phyloP scores from a whole-genome alignment of 129 eudicot species.

The Lactuca sativa region DNA sequence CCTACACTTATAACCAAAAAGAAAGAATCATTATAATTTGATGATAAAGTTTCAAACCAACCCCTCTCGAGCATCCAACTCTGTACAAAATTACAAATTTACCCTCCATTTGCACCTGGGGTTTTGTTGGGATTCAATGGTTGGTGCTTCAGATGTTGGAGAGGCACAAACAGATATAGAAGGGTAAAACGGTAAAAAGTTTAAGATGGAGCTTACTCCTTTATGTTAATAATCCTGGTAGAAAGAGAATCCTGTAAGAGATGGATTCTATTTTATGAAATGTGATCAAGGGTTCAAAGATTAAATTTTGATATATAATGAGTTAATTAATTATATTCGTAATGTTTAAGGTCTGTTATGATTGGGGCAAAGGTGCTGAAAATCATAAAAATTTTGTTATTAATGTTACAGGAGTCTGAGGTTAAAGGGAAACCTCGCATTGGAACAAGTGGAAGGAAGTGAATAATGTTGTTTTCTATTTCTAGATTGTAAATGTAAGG shows the following conservation, averaged over 20 bases:
- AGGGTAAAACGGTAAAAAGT: conserved; percentile 23
- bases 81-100: conserved; percentile 29
- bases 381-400: too few species aligned
- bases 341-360: too few species aligned
- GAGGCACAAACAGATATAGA: conserved; percentile 13
- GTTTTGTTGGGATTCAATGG: conserved; percentile 7
- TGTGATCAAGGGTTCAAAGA: conserved; percentile 9
- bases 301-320: too few species aligned
- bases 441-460: conserved; percentile 56
- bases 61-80: conserved; percentile 6
- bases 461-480: not conserved
- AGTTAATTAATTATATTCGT: too few species aligned
- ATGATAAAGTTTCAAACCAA: conserved; percentile 6
- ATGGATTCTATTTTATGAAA: conserved; percentile 16
- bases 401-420: too few species aligned
- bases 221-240: not conserved
- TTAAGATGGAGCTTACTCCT: conserved; percentile 15
- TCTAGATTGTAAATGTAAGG: conserved; percentile 23
- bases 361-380: too few species aligned
- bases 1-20: conserved; percentile 56
- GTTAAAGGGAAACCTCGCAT: conserved; percentile 76
- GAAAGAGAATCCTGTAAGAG: conserved; percentile 12
- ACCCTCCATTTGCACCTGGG: conserved; percentile 3
- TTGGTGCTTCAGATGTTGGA: conserved; percentile 10
- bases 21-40: conserved; percentile 28